Evolutionary conservation across 2,329 filamentous ascomycete species (phyloP), one percentile per base, ranked within the genome.

Genomic region (Sclerotinia glacialis): DNA sequence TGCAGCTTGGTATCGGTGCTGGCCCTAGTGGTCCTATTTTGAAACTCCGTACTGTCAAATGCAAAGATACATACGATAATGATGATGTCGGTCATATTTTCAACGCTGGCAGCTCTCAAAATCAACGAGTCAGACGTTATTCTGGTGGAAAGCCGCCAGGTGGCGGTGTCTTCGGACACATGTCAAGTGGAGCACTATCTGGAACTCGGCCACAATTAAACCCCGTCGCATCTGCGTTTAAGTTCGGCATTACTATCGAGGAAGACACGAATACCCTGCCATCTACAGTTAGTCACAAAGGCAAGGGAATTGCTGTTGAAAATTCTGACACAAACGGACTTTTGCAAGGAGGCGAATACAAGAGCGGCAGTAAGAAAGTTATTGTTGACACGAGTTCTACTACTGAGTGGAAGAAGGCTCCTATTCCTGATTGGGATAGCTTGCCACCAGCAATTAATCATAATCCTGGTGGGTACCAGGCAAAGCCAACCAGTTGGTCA

Each of bases 1-100:
- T 66, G n/a, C 40, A 53, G 12, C 47, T 63, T n/a, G 60, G 60
- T 12, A 28, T 50, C 31, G 56, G 40, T 4, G 4, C n/a, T 26
- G 52, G 40, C 31, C 40, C 37, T 18, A 28, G 54, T n/a, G 23
- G n/a, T 40, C 64, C 64, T 37, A 62, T 66, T 8, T 31, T 66
- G 49, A 66, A 62, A 21, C 49, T 66, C 63, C 26, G 59, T 16
- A 66, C 64, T 21, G 50, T 62, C 31, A 63, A 37, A 21, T 54
- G 58, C 31, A 54, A 37, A 14, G 58, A 49, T n/a, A 50, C 40
- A 14, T 50, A 46, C 44, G 58, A 46, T n/a, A 40, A 26, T 18
- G 18, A 16, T 9, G 47, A 23, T 11, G 31, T 37, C 4, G 64
- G 64, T 14, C 64, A 66, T 23, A 34, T 66, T 21, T 66, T 63